Percentiles rank a stretch among this genome's conserved stretches.
phyloP scores from a whole-genome alignment of 805 yeast genomes.

The Candida verbasci region DNA sequence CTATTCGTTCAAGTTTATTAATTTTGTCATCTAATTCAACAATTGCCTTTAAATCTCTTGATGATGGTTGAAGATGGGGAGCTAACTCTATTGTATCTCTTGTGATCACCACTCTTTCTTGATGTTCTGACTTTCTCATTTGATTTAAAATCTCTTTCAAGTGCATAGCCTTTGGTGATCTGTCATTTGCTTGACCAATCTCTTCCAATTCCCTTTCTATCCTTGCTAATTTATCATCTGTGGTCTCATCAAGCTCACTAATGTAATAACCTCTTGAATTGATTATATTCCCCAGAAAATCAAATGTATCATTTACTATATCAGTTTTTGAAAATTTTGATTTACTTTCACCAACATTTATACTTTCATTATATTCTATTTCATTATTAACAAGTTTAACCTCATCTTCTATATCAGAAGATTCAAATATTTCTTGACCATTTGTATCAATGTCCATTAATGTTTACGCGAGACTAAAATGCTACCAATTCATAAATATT shows the following conservation, averaged over 20 bases:
- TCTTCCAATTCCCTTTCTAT: conserved; percentile 38
- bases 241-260: conserved; percentile 27
- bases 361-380: conserved; percentile 11
- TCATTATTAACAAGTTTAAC: background rate
- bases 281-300: conserved; percentile 34
- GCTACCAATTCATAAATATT: too few relatives aligned
- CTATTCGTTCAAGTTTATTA: conserved; percentile 15
- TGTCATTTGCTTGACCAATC: conserved; percentile 13
- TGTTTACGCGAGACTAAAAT: too few relatives aligned
- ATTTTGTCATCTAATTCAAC: conserved; percentile 24
- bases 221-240: conserved; percentile 33
- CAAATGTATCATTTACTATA: conserved; percentile 20
- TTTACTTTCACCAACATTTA: conserved; percentile 10
- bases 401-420: conserved; percentile 41
- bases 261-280: conserved; percentile 22
- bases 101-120: background rate
- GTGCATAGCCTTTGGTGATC: background rate
- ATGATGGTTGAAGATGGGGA: conserved; percentile 6
- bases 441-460: conserved; percentile 17
- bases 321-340: conserved; percentile 4
- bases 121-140: conserved; percentile 2
- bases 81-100: background rate
- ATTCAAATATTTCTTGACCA: conserved; percentile 39
- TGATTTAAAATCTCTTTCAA: conserved; percentile 8
- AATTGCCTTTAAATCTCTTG: conserved; percentile 8